Base-by-base conservation (phyloP, 2,329 filamentous ascomycete species). In the Cyphellophora europaea region DNA sequence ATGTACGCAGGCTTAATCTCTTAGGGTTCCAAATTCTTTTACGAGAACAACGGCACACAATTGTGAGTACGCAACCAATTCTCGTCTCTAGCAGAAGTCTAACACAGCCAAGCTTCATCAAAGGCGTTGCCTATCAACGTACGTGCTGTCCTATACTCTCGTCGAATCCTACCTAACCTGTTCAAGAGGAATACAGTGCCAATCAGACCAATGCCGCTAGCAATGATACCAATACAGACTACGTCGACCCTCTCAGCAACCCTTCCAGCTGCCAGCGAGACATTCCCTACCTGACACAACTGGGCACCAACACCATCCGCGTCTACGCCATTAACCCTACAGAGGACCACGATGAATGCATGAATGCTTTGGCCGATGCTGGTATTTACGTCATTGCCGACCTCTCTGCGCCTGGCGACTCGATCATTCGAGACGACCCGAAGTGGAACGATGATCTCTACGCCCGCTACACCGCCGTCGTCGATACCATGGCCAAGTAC, bases 361-460 rank as follows among this genome's bases (percentile, higher is more conserved):
- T 98, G 88, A 67, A 72, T 49, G 59, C 85, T 47, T 74, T 98
- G 32, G 72, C 82, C 38, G 76, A 82, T 41, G 83, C 82, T 37
- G 89, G 87, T 54, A 96, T 98, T 68, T 98, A 96, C 61, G 79
- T 98, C 53, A 75, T 98, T 51, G 82, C 87, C 48, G 91, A 98
- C 69, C 67, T 98, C 49, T 82, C 81, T 14, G 78, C 93, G 57
- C 91, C 91, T 19, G 66, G 63, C 36, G 59, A 73, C 37, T 96
- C 91, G 35, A 94, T 98, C 71, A 81, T 88, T 68, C 84, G 88
- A 48, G 72, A 84, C 55, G 61, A 71, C 47, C 82, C 89, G 12
- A 53, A 69, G 42, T 98, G 91, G 91, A 78, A 86, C 57, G 72
- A 78, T 35, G 72, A 73, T 10, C 72, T 95, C 32, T 93, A 79